A percentile compares a stretch with the other conserved stretches of the same genome.
Evolutionary conservation across 495 filamentous ascomycete genomes (phyloP).

Genomic region (Trichoderma asperelloides): DNA sequence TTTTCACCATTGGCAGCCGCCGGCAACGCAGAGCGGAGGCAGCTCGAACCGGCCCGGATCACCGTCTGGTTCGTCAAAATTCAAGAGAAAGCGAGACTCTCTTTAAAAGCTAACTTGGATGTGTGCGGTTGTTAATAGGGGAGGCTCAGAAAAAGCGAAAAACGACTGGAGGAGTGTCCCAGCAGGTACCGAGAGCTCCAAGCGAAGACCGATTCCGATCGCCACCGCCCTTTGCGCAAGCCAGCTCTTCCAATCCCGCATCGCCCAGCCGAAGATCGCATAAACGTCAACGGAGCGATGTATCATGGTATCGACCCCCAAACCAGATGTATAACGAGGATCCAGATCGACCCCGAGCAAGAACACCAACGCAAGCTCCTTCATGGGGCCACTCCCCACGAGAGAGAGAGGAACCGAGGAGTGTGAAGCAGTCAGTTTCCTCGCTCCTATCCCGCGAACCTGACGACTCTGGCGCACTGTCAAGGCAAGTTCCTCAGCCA

Average conservation of each 20-base stretch:
- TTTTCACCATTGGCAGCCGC: constrained; percentile 89
- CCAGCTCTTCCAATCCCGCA: constrained; percentile 45
- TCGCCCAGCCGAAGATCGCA: constrained; percentile 54
- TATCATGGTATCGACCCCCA: constrained; percentile 39
- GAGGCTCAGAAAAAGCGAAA: constrained; percentile 70
- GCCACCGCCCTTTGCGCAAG: constrained; percentile 45
- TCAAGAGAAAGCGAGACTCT: constrained; percentile 36
- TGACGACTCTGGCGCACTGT: background rate
- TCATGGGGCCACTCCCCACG: constrained; percentile 12
- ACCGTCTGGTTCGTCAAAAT: constrained; percentile 58
- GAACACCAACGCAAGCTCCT: constrained; percentile 27
- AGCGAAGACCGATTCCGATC: constrained; percentile 45
- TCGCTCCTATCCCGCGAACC: constrained; percentile 38
- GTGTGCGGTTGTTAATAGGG: constrained; percentile 34
- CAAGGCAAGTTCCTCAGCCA: background rate
- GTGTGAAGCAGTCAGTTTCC: constrained; percentile 37
- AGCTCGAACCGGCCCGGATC: constrained; percentile 52
- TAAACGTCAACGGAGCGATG: constrained; percentile 61
- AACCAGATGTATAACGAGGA: background rate
- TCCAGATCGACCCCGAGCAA: background rate
- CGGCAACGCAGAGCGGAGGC: constrained; percentile 46
- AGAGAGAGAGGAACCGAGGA: constrained; percentile 18
- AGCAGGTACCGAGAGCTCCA: constrained; percentile 49
- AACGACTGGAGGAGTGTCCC: constrained; percentile 45
- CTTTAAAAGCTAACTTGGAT: constrained; percentile 37